These are phyloP conservation scores for Citrus maxima DNA, from an alignment of 345 rosid genomes.

Conservation along the genomic window DNA sequence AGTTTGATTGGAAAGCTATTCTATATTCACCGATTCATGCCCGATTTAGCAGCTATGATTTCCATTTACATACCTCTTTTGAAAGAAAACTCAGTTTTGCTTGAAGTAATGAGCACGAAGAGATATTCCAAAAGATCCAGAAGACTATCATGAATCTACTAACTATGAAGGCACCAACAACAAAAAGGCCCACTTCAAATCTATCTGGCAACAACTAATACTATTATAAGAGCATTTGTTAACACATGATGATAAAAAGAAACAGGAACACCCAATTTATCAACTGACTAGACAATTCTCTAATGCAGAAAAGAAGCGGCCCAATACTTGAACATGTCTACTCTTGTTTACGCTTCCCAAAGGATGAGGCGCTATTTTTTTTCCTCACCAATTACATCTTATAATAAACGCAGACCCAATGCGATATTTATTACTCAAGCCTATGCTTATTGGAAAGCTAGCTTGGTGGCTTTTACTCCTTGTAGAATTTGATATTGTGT, in stretches of 20 bases:
- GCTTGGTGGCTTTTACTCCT: not conserved
- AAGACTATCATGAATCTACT: no score
- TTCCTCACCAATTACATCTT: not conserved
- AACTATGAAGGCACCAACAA: not conserved
- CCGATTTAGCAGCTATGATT: accelerated
- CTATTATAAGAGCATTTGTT: not conserved
- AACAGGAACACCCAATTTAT: not conserved
- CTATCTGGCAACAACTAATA: no score
- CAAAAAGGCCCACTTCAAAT: no score
- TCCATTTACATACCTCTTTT: not conserved
- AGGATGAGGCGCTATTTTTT: not conserved
- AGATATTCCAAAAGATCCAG: not conserved
- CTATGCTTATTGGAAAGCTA: no score
- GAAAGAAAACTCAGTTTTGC: accelerated
- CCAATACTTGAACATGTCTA: no score
- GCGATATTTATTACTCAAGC: no score
- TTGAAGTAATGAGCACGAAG: not conserved
- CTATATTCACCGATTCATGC: not conserved
- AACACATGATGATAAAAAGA: accelerated
- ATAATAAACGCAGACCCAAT: not conserved
- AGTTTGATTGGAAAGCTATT: not conserved
- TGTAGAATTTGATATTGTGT: no score
- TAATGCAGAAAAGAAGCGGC: accelerated
- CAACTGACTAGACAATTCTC: no score
- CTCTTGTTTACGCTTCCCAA: not conserved